Evolutionary conservation across 257 asterid genomes (phyloP).

Genomic region (Cinchona pubescens): DNA sequence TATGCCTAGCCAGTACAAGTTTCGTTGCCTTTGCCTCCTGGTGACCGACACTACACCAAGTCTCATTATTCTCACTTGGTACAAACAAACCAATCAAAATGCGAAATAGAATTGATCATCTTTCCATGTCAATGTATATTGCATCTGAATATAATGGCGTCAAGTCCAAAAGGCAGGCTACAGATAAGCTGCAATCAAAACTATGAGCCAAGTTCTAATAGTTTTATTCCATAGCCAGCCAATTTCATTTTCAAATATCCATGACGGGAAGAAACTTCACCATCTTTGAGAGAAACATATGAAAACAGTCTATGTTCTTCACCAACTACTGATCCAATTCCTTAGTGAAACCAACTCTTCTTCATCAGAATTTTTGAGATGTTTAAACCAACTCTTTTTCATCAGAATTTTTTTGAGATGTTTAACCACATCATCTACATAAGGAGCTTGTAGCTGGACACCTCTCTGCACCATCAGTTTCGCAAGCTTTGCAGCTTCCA

Average conservation of each 20-base stretch:
- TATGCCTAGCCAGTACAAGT: neutral
- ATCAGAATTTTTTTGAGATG: too few species aligned
- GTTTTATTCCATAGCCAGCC: neutral
- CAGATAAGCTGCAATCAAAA: neutral
- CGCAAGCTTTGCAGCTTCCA: slow-evolving; percentile 47
- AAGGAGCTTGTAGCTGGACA: slow-evolving; percentile 30
- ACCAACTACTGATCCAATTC: slow-evolving; percentile 18
- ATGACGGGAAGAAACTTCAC: neutral
- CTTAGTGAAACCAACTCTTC: slow-evolving; percentile 44
- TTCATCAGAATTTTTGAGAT: slow-evolving; percentile 33
- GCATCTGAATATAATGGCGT: neutral
- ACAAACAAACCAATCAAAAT: neutral
- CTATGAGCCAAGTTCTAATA: neutral
- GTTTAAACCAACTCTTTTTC: too few species aligned
- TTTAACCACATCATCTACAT: slow-evolving; percentile 28
- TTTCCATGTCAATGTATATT: neutral
- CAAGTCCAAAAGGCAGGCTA: neutral
- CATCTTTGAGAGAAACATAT: neutral
- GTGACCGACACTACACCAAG: neutral
- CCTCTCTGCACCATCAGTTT: slow-evolving; percentile 42
- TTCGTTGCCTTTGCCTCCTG: neutral
- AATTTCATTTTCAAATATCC: neutral
- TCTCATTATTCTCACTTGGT: neutral
- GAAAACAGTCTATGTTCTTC: neutral
- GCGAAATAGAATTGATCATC: neutral